Base-by-base conservation (phyloP, 73 alveolate species). In the Paramecium bursaria region DNA sequence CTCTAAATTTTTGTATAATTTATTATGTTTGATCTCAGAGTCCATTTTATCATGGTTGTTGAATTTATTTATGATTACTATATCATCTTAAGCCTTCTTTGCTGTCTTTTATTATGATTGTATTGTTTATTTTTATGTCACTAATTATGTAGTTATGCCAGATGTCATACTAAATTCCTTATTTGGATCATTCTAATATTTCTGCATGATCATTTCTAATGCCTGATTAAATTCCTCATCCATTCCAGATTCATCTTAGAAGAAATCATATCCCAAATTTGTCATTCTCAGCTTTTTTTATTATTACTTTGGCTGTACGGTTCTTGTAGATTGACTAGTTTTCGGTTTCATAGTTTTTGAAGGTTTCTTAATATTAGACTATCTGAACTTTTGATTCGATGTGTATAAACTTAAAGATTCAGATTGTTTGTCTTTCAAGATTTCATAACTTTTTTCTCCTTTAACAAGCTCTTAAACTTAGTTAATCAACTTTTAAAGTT, bases 11-110 rank as follows among this genome's bases (percentile, higher is more conserved):
- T 77, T 23, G 26, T 14, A 74, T 22, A 67, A 51, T 74, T 44
- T 73, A 7, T 82, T 82, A 10, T 60, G 50, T 23, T 82, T 82
- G 14, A 67, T 27, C 50, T 33, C 82, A 25, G 60, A 39, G 44
- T 39, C 15, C 13, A 67, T 19, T 67, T 67, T 67, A 17, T 67
- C 82, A 35, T 42, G 47, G n/a, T n/a, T n/a, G 1, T 67, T 3
- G 44, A 67, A 35, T 67, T 67, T 33, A 6, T 57, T 67, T 2
- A 67, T 46, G 4, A 67, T 4, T 5, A 35, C 44, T 13, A 67
- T 67, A 19, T 67, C 82, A 67, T 67, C 82, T 39, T 67, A 21
- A 1, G 82, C 57, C 44, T 67, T 15, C 19, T 10, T 1, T 29
- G 17, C 31, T 26, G 31, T 57, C 44, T 14, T 39, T 67, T n/a